A percentile compares a stretch with the other conserved stretches of the same genome.
These are phyloP conservation scores for Calycina herbarum DNA, from an alignment of 2,329 filamentous ascomycete genomes.

Conservation along the genomic window DNA sequence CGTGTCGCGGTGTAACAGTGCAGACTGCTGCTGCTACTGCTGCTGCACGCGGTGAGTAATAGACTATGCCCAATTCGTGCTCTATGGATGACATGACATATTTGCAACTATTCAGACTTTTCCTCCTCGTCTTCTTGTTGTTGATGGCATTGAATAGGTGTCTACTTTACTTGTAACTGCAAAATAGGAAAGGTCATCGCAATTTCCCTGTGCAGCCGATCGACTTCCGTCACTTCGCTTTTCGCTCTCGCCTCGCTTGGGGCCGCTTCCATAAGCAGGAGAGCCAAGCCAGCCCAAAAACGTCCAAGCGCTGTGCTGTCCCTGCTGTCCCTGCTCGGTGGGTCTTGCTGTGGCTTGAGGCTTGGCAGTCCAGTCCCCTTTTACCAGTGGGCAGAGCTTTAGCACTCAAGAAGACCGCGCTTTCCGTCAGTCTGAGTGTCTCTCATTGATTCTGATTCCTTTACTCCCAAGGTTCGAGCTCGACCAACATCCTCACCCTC, in stretches of 20 bases:
- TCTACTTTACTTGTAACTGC: too few relatives aligned
- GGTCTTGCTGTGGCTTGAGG: not conserved
- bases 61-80: not conserved
- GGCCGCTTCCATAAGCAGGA: too few relatives aligned
- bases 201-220: too few relatives aligned
- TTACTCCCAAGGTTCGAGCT: not conserved
- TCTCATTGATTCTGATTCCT: not conserved
- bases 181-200: too few relatives aligned
- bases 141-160: too few relatives aligned
- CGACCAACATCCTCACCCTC: not conserved
- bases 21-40: not conserved
- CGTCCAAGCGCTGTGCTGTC: too few relatives aligned
- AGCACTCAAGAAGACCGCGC: constrained; percentile 3
- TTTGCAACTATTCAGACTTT: too few relatives aligned
- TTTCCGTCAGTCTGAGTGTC: not conserved
- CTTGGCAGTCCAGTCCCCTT: not conserved
- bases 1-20: not conserved
- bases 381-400: not conserved
- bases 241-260: too few relatives aligned
- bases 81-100: not conserved
- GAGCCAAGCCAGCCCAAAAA: too few relatives aligned
- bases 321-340: too few relatives aligned
- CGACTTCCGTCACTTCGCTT: too few relatives aligned
- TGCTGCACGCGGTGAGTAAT: not conserved
- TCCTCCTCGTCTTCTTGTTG: too few relatives aligned